phyloP scores from a whole-genome alignment of 2,329 filamentous ascomycete species.

The Scolecobasidium constrictum region DNA sequence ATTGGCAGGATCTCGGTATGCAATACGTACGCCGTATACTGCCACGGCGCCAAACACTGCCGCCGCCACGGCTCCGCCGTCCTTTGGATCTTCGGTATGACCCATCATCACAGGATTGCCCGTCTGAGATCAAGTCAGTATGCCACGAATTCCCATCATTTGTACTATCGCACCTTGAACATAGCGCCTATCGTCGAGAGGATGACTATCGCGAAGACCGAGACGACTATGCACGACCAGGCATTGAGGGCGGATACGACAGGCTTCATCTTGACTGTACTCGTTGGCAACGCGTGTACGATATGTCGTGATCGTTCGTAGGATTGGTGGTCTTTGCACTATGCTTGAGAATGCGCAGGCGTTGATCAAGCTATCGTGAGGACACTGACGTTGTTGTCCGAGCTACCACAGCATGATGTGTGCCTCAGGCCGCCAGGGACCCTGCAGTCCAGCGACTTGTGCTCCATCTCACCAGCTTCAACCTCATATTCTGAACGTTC shows the following conservation, averaged over 20 bases:
- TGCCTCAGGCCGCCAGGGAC: no score
- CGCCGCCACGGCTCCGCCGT: conserved; percentile 67
- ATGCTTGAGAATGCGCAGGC: no score
- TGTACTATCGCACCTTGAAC: conserved; percentile 48
- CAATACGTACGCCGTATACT: conserved; percentile 73
- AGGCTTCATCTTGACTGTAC: conserved; percentile 73
- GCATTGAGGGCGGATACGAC: conserved; percentile 85
- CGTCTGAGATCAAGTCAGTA: conserved; percentile 31
- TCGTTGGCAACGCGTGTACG: no score
- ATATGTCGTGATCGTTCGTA: no score
- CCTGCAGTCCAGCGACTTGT: no score
- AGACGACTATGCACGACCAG: conserved; percentile 76
- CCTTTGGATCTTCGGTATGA: conserved; percentile 54
- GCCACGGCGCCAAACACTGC: conserved; percentile 82
- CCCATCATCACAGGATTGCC: conserved; percentile 81
- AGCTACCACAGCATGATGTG: no score
- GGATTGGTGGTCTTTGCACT: no score
- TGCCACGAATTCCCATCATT: background rate
- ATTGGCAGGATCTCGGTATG: background rate
- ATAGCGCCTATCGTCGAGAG: conserved; percentile 57
- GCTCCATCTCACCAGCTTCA: no score
- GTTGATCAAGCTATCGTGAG: no score
- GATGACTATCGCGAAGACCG: conserved; percentile 53
- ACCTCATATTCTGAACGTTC: no score
- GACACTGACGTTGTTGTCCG: no score